Base-by-base conservation (phyloP, 148 eudicot genomes). In the Camellia sinensis region DNA sequence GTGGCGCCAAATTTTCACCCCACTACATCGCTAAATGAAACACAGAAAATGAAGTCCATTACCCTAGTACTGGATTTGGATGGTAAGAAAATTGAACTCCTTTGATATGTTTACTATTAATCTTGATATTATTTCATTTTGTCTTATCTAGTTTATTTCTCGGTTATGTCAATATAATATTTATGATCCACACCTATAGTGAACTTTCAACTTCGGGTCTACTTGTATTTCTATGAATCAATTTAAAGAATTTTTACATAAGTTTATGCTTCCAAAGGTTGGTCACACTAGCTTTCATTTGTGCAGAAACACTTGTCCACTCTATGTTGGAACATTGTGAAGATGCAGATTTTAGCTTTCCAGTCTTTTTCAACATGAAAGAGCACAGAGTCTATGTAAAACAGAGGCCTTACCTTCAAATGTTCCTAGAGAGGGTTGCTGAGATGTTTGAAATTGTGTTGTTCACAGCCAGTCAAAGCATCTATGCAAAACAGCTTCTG, bases 381-480 rank as follows among this genome's bases (percentile, higher is more conserved):
- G 98, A 91, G 77, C 91, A 92, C 76, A 90, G 77, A 68, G 95
- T 96, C 10, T 94, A n/a, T n/a, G 98, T 96, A 57, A 96, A 87
- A 84, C 83, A 88, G 84, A 91, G 99, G 87, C 99, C 99, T 67
- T 87, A 92, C 75, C 98, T 96, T 57, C 89, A 81, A 19, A 78
- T 85, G 74, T 96, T 96, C 81, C 81, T 96, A 78, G 89, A 89
- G 85, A 92, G 83, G 84, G 97, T 96, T 48, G 91, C 98, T 29
- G 93, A 94, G 78, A 90, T 96, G 95, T 96, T 96, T 90, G 91
- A 96, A 79, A 77, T 94, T 75, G 87, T 96, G 80, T 83, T 96
- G 67, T 96, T 96, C 84, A 96, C 99, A 53, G 99, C 99, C 82
- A 96, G 99, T 86, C 97, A 92, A 84, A 92, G 98, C 89, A 89